Conservation (phyloP, 2,329 filamentous ascomycete genomes). For the Byssothecium circinans region DNA sequence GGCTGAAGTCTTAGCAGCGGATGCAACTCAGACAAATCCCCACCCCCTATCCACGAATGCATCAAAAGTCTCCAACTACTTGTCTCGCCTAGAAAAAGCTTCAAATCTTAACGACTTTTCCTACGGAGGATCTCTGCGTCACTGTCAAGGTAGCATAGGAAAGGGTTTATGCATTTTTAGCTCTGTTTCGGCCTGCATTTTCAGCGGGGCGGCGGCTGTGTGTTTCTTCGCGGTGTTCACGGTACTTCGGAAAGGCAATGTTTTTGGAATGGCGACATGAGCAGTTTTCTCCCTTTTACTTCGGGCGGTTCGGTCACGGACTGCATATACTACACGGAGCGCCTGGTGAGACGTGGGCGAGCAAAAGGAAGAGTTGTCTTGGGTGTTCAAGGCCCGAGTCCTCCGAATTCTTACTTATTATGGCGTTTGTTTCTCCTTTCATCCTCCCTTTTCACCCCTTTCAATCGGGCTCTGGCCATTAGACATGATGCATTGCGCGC, state of each 20-base stretch:
- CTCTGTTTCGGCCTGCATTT: slow-evolving; percentile 41
- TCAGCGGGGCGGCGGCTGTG: slow-evolving; percentile 43
- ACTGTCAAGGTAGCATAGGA: slow-evolving; percentile 23
- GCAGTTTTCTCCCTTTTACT: neutral
- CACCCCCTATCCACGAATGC: slow-evolving; percentile 24
- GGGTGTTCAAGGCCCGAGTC: neutral
- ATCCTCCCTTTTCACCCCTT: neutral
- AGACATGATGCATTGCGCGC: slow-evolving; percentile 28
- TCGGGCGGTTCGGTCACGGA: slow-evolving; percentile 10
- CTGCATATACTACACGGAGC: neutral
- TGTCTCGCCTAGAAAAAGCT: slow-evolving; percentile 13
- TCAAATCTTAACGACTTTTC: slow-evolving; percentile 26
- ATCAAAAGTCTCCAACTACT: slow-evolving; percentile 13
- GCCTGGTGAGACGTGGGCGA: slow-evolving; percentile 1
- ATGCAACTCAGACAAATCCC: slow-evolving; percentile 26
- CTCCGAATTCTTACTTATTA: too few relatives aligned
- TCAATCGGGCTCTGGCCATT: slow-evolving; percentile 10
- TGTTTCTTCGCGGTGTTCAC: slow-evolving; percentile 39
- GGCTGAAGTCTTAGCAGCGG: slow-evolving; percentile 23
- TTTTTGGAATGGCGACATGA: slow-evolving; percentile 16
- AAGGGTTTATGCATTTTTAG: slow-evolving; percentile 30
- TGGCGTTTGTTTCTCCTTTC: slow-evolving; percentile 14
- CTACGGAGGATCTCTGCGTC: slow-evolving; percentile 27
- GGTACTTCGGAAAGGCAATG: slow-evolving; percentile 11
- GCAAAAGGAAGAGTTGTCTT: slow-evolving; percentile 10